Evolutionary conservation across 225 moss, liverwort and hornwort genomes (phyloP).

Genomic region (Takakia lepidozioides): DNA sequence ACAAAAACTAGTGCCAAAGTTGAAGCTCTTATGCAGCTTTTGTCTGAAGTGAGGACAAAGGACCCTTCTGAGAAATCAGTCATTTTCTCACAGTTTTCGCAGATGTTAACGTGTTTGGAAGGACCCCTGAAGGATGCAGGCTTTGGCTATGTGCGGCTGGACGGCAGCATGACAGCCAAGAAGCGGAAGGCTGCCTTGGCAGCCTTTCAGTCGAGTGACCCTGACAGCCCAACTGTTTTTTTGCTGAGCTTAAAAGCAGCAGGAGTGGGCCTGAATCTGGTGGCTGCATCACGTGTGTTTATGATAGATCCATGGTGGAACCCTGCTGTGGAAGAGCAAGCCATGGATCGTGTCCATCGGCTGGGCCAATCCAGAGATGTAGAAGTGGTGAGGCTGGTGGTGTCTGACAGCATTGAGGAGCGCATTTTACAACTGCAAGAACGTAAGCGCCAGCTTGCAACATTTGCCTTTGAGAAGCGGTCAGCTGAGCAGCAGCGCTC

Average conservation of each 20-base stretch:
- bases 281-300: slow-evolving; percentile 47
- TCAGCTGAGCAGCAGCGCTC: slow-evolving; percentile 41
- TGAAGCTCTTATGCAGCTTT: slow-evolving; percentile 36
- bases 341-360: slow-evolving; percentile 55
- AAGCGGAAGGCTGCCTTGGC: slow-evolving; percentile 33
- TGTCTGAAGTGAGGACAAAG: slow-evolving; percentile 22
- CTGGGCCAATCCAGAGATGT: slow-evolving; percentile 55
- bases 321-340: slow-evolving; percentile 58
- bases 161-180: slow-evolving; percentile 43
- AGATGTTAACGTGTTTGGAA: slow-evolving; percentile 42
- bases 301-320: slow-evolving; percentile 71
- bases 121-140: slow-evolving; percentile 41
- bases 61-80: slow-evolving; percentile 52
- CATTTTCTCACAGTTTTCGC: slow-evolving; percentile 46
- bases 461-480: slow-evolving; percentile 36
- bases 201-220: slow-evolving; percentile 24
- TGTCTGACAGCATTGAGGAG: slow-evolving; percentile 46
- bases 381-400: slow-evolving; percentile 41
- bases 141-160: slow-evolving; percentile 37
- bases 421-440: slow-evolving; percentile 49
- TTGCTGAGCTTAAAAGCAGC: slow-evolving; percentile 53
- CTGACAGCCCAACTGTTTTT: slow-evolving; percentile 29
- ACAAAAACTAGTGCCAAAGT: slow-evolving; percentile 45
- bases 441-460: slow-evolving; percentile 48
- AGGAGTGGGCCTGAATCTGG: slow-evolving; percentile 55